These are phyloP conservation scores for Sicyos baderoa DNA, from an alignment of 306 rosid genomes.

Conservation along the genomic window DNA sequence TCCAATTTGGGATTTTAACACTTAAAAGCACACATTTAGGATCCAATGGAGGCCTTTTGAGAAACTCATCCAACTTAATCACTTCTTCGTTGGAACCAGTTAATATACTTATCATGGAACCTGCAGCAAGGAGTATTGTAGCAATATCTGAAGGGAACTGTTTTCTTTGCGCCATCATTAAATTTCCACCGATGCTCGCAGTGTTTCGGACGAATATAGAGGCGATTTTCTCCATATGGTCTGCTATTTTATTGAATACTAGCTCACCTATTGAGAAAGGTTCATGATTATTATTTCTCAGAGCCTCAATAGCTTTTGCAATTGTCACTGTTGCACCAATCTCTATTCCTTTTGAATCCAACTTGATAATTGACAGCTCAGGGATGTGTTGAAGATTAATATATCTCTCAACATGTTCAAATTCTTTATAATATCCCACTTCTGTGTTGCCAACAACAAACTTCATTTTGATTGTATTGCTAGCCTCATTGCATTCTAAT, in stretches of 20 bases:
- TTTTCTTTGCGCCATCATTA: constrained; percentile 76
- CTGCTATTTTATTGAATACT: constrained; percentile 44
- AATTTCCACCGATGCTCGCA: constrained; percentile 79
- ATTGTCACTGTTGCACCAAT: constrained; percentile 69
- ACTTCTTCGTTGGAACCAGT: constrained; percentile 39
- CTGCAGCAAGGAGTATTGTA: constrained; percentile 68
- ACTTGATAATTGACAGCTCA: constrained; percentile 43
- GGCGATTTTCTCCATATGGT: constrained; percentile 73
- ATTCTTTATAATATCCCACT: constrained; percentile 67
- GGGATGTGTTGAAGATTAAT: constrained; percentile 48
- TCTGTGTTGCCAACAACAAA: constrained; percentile 74
- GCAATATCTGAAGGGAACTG: constrained; percentile 87
- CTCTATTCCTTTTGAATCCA: constrained; percentile 50
- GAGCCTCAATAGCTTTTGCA: constrained; percentile 50
- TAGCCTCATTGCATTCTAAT: constrained; percentile 20
- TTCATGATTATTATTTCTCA: constrained; percentile 28
- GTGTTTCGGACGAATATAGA: constrained; percentile 56
- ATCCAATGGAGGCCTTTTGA: constrained; percentile 52
- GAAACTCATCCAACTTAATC: constrained; percentile 56
- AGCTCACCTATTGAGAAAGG: constrained; percentile 27
- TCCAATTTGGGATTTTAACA: constrained; percentile 54
- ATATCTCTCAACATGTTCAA: constrained; percentile 37
- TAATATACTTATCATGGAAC: constrained; percentile 50
- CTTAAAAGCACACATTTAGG: constrained; percentile 46
- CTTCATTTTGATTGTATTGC: constrained; percentile 27